Evolutionary conservation across 441 rosid genomes (phyloP).

Genomic region (Pelargonium fulgidum): DNA sequence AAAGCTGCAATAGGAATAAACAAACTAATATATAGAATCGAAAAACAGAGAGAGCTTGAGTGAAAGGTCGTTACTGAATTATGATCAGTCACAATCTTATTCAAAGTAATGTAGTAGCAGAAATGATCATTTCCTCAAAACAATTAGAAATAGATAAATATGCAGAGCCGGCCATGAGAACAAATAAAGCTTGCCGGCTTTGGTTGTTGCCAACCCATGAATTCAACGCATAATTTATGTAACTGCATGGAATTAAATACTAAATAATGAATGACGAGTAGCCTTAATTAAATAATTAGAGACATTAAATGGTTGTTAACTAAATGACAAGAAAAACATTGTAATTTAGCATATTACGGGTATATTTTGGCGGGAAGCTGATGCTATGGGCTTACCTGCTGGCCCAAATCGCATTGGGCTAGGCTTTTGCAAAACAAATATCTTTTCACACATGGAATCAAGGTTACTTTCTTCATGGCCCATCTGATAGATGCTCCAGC

Average conservation of each 20-base stretch:
- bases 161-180: conserved; percentile 27
- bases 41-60: conserved; percentile 7
- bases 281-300: neutral
- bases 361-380: neutral
- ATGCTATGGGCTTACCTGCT: neutral
- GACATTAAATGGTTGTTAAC: neutral
- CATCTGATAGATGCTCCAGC: neutral
- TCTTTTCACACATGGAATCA: neutral
- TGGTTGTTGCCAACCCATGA: neutral
- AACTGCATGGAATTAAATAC: neutral
- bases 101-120: neutral
- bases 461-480: neutral
- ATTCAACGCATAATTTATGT: neutral
- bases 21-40: neutral
- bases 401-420: neutral
- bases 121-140: neutral
- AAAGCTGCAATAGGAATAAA: neutral
- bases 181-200: conserved; percentile 36
- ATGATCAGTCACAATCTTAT: neutral
- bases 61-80: neutral
- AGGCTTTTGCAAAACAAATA: neutral
- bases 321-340: conserved; percentile 16
- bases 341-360: neutral
- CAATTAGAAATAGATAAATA: neutral
- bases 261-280: neutral